A percentile compares a stretch with the other conserved stretches of the same genome.
Evolutionary conservation across 495 filamentous ascomycete genomes (phyloP).

Genomic region (Neurospora pannonica): DNA sequence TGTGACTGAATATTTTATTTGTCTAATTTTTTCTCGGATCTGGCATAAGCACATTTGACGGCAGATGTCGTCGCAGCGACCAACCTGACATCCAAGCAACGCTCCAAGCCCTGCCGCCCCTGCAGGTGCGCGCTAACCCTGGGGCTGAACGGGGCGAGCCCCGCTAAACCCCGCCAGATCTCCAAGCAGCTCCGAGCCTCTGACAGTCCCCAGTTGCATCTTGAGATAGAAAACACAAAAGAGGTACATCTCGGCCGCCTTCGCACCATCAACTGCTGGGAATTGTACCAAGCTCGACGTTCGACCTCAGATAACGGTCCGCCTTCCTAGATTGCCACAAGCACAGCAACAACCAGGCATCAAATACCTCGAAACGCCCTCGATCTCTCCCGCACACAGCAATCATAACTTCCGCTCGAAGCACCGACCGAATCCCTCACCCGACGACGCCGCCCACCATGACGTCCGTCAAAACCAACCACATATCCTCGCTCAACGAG

Average conservation of each 20-base stretch:
- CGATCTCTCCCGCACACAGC: neutral
- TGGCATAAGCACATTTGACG: neutral
- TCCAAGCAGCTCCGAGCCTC: neutral
- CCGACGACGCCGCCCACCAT: neutral
- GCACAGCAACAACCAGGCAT: neutral
- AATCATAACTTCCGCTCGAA: neutral
- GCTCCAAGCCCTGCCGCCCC: neutral
- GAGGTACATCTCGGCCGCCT: neutral
- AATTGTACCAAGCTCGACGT: neutral
- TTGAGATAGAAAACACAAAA: neutral
- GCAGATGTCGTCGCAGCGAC: neutral
- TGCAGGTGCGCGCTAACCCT: neutral
- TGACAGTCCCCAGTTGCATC: neutral
- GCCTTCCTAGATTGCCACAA: neutral
- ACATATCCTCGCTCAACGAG: constrained; percentile 30
- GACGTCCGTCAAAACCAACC: constrained; percentile 5
- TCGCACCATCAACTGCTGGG: neutral
- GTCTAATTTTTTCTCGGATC: neutral
- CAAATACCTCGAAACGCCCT: neutral
- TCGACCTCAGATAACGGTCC: neutral
- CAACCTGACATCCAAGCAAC: neutral
- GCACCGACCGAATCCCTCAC: neutral
- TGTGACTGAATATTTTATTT: neutral
- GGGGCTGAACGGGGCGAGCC: neutral
- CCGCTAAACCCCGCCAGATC: neutral